Conservation (phyloP, 2,329 filamentous ascomycete species). For the Fusarium secorum region DNA sequence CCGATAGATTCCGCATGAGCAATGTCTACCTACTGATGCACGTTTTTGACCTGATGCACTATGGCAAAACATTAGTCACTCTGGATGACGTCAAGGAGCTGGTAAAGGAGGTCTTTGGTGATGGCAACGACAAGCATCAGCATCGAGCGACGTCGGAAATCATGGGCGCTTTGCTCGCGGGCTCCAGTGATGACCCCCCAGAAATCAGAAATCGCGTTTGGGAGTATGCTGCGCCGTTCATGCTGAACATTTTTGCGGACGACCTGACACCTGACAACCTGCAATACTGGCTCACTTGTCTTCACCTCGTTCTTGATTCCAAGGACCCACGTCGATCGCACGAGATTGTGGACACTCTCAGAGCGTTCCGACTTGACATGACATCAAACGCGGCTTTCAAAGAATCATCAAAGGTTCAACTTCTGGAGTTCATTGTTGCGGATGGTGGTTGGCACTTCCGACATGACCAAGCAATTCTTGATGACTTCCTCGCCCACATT, state of each 20-base stretch:
- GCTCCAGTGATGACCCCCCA: slow-evolving; percentile 78
- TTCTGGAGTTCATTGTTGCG: slow-evolving; percentile 86
- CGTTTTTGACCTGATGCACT: slow-evolving; percentile 87
- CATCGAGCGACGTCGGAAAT: slow-evolving; percentile 96
- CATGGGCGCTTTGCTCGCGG: slow-evolving; percentile 81
- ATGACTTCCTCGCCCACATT: slow-evolving; percentile 89
- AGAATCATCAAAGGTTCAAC: slow-evolving; percentile 93
- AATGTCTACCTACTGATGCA: slow-evolving; percentile 88
- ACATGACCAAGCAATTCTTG: slow-evolving; percentile 82
- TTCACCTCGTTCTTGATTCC: slow-evolving; percentile 86
- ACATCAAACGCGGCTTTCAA: slow-evolving; percentile 97
- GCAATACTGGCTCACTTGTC: slow-evolving; percentile 92
- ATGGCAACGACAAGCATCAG: slow-evolving; percentile 97
- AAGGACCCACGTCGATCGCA: slow-evolving; percentile 89
- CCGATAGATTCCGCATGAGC: slow-evolving; percentile 89
- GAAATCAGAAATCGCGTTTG: slow-evolving; percentile 80
- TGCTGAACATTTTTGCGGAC: slow-evolving; percentile 87
- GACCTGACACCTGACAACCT: slow-evolving; percentile 93
- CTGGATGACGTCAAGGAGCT: slow-evolving; percentile 90
- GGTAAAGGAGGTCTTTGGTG: slow-evolving; percentile 79
- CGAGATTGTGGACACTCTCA: slow-evolving; percentile 84
- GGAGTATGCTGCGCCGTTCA: slow-evolving; percentile 88
- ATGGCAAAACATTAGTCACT: slow-evolving; percentile 76
- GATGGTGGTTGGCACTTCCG: slow-evolving; percentile 98
- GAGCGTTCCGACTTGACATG: slow-evolving; percentile 91